phyloP scores from a whole-genome alignment of 306 rosid genomes.

The Corylus avellana region DNA sequence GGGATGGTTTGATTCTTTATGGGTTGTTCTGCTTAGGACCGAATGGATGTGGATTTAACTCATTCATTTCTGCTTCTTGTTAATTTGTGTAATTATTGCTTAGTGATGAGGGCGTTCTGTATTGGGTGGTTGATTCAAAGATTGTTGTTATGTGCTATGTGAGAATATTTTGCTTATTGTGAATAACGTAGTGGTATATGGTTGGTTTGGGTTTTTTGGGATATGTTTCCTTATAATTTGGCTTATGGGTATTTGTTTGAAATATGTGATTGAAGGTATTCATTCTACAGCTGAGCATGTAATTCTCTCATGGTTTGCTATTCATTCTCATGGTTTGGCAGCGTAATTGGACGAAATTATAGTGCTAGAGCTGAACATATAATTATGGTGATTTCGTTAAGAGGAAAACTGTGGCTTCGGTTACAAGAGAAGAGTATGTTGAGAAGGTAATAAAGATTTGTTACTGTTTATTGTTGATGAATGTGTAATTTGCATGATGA shows the following conservation, averaged over 20 bases:
- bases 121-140: neutral
- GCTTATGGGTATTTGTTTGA: neutral
- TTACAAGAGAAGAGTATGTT: conserved; percentile 89
- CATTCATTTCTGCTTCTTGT: too few relatives aligned
- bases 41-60: too few relatives aligned
- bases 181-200: neutral
- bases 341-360: too few relatives aligned
- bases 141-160: neutral
- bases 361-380: too few relatives aligned
- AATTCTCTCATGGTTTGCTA: too few relatives aligned
- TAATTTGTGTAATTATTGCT: neutral
- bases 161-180: neutral
- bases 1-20: too few relatives aligned
- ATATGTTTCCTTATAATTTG: neutral
- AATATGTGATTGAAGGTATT: too few relatives aligned
- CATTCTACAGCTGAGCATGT: too few relatives aligned
- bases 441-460: conserved; percentile 63
- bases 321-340: too few relatives aligned
- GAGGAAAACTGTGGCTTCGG: conserved; percentile 94
- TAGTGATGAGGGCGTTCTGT: neutral
- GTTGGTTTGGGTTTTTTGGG: neutral
- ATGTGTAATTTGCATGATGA: neutral
- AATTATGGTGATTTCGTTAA: conserved; percentile 22
- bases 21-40: too few relatives aligned
- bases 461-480: neutral